These are phyloP conservation scores for Diospyros kaki DNA, from an alignment of 148 eudicot genomes.

Conservation along the genomic window DNA sequence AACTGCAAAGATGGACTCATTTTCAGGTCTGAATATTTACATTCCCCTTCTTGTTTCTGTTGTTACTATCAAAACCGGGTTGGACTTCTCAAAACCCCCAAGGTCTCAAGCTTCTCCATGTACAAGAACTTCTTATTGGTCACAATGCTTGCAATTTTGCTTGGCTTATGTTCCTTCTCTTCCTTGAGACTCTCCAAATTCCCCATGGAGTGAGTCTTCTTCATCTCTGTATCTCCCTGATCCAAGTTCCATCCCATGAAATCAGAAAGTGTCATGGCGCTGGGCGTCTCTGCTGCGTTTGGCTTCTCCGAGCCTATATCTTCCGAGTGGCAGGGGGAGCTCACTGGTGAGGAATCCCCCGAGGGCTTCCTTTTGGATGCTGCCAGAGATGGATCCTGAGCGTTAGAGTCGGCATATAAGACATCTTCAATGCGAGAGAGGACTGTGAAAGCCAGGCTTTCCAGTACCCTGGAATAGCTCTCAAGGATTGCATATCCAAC, in stretches of 20 bases:
- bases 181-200: slow-evolving; percentile 20
- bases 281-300: slow-evolving; percentile 21
- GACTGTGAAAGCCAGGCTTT: slow-evolving; percentile 47
- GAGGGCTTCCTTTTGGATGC: slow-evolving; percentile 15
- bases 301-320: slow-evolving; percentile 4
- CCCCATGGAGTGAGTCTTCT: slow-evolving; percentile 21
- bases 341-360: slow-evolving; percentile 5
- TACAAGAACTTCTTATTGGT: slow-evolving; percentile 38
- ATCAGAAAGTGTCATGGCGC: slow-evolving; percentile 37
- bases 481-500: slow-evolving; percentile 64
- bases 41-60: slow-evolving; percentile 13
- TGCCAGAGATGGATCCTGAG: slow-evolving; percentile 24
- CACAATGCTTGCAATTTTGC: slow-evolving; percentile 11
- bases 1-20: slow-evolving; percentile 23
- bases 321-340: slow-evolving; percentile 18
- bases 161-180: slow-evolving; percentile 26
- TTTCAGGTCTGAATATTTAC: slow-evolving; percentile 28
- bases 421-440: slow-evolving; percentile 57
- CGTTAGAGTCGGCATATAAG: slow-evolving; percentile 33
- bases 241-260: slow-evolving; percentile 52
- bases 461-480: slow-evolving; percentile 62
- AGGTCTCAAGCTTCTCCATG: slow-evolving; percentile 36
- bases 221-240: slow-evolving; percentile 30
- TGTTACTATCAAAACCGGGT: slow-evolving; percentile 46
- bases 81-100: slow-evolving; percentile 63